Evolutionary conservation across 2,329 filamentous ascomycete species (phyloP), one percentile per base, ranked within the genome.

Genomic region (Lomentospora prolificans): DNA sequence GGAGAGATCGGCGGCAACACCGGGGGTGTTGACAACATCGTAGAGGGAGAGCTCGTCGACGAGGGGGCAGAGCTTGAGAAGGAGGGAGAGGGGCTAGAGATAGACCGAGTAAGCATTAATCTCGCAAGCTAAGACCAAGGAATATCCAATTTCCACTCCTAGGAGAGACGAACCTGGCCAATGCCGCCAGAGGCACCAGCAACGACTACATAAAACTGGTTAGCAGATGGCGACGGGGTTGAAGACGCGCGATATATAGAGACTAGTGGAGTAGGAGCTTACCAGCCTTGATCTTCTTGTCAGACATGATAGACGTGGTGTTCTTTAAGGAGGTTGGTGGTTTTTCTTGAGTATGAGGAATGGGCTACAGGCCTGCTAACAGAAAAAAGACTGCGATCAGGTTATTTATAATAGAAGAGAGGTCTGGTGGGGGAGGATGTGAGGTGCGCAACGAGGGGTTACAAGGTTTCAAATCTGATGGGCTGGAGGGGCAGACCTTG

Each of bases 21-120:
- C 94, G 65, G 90, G 91, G 53, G 90, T 95, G 82, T 97, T 96
- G 74, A 97, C 92, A 63, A 99, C 91, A 95, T 99, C 94, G 80
- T 96, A 99, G 66, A 99, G 88, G 59, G 90, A 81, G 66, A 99
- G 89, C 78, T 97, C 89, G 67, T 92, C 87, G 67, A 99, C 80
- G 68, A 90, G 84, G 62, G 90, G 87, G 69, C 80, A 89, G 63
- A 87, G 84, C 84, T 99, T 99, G 71, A 97, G 82, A 66, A 99
- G 87, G 64, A 99, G 89, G 62, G 94, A 99, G 67, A 99, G 82
- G 64, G 94, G 94, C 91, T 97, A 56, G 55, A 41, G 33, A 69
- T 8, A 10, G 28, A 50, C 17, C 17, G 27, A 39, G 46, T 56
- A 25, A 56, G 54, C 12, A 44, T 28, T 7, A 12, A 17, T 17